Evolutionary conservation across 306 rosid genomes (phyloP), one percentile per base, ranked within the genome.

Genomic region (Purshia tridentata): DNA sequence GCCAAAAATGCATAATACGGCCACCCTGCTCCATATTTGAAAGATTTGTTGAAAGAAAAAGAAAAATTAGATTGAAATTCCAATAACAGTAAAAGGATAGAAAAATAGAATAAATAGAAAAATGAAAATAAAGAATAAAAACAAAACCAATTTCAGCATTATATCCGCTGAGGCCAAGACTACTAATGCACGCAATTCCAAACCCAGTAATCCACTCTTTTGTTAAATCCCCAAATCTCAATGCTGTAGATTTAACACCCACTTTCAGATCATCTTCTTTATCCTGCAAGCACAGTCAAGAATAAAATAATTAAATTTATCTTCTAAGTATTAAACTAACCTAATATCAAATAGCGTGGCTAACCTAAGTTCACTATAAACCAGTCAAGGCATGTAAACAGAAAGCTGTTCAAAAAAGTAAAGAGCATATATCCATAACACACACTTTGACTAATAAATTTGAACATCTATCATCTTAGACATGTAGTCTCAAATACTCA

Each of bases 171-270:
- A 94, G 81, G 70, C 87, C 90, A 82, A 94, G 95, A 81, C 84
- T 67, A 47, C 96, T 70, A 40, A 89, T 78, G 86, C 96, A 85
- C 66, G 91, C 89, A 71, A 85, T 54, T 72, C 96, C 93, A 79
- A 94, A 94, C 75, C 87, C 90, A 41, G 87, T 53, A 77, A 86
- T 80, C 97, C 99, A 91, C 76, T 83, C 80, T 84, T 91, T 91
- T 0, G 96, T 89, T 10, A 72, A 91, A 84, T 87, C 96, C 53
- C 93, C 96, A 78, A 94, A 94, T 78, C 86, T 87, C 83, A 94
- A 81, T 75, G 99, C 99, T n/a, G 96, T 94, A 78, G 96, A 94
- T 80, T 89, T 91, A 81, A 91, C 89, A 79, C 96, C 96, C 58
- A 94, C 97, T 84, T 87, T 91, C 79, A 91, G 68, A 78, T 91